These are phyloP conservation scores for Penicillium sp. DNA, from an alignment of 2,329 filamentous ascomycete genomes.

Conservation along the genomic window DNA sequence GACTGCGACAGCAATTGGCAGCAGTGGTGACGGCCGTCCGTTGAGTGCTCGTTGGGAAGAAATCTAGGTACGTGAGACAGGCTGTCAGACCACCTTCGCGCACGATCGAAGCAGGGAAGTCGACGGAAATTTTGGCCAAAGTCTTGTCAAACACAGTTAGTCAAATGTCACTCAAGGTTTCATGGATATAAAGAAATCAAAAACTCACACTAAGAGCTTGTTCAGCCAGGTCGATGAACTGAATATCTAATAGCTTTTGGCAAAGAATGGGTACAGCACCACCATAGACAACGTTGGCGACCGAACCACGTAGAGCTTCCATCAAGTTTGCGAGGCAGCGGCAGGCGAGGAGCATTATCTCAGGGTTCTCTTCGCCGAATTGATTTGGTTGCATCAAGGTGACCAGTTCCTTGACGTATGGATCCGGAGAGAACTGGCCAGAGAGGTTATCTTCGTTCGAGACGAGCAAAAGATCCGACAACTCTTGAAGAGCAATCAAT, in stretches of 20 bases:
- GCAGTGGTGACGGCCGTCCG: slow-evolving; percentile 95
- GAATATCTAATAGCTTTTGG: slow-evolving; percentile 91
- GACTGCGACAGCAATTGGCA: slow-evolving; percentile 96
- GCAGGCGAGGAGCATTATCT: slow-evolving; percentile 96
- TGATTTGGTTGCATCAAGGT: slow-evolving; percentile 88
- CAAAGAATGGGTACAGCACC: slow-evolving; percentile 92
- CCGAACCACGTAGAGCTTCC: slow-evolving; percentile 91
- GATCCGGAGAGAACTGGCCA: slow-evolving; percentile 90
- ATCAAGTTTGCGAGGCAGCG: slow-evolving; percentile 95
- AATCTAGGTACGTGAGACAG: slow-evolving; percentile 94
- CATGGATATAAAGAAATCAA: neutral
- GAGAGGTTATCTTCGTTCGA: slow-evolving; percentile 96
- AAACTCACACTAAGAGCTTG: slow-evolving; percentile 78
- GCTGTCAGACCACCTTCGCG: slow-evolving; percentile 92
- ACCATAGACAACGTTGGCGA: slow-evolving; percentile 95
- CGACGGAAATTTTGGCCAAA: slow-evolving; percentile 93
- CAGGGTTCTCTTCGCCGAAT: slow-evolving; percentile 84
- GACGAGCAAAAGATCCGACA: slow-evolving; percentile 89
- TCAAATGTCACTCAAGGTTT: neutral
- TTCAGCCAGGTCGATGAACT: slow-evolving; percentile 96
- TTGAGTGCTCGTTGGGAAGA: slow-evolving; percentile 96
- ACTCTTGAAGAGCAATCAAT: slow-evolving; percentile 85
- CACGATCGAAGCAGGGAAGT: slow-evolving; percentile 93
- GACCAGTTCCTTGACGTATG: slow-evolving; percentile 94
- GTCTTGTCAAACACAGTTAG: slow-evolving; percentile 54